Conservation (phyloP, 73 alveolate species). For the Diophrys appendiculata region DNA sequence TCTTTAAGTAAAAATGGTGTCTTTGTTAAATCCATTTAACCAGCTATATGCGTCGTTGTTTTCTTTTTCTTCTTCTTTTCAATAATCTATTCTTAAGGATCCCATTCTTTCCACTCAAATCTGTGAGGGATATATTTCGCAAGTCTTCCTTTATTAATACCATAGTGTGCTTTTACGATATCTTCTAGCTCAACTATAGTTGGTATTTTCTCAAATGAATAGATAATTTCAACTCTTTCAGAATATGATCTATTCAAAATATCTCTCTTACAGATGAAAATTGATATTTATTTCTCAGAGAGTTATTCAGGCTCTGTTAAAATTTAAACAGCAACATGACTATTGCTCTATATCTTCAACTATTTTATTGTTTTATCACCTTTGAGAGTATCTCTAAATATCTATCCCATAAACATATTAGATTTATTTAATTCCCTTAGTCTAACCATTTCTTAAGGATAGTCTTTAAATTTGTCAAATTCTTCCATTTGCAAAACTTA, state of each 20-base stretch:
- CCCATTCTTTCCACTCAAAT: slow-evolving; percentile 64
- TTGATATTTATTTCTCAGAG: slow-evolving; percentile 18
- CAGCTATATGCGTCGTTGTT: not conserved
- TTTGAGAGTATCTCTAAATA: slow-evolving; percentile 69
- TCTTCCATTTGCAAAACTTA: slow-evolving; percentile 40
- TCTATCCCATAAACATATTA: slow-evolving; percentile 58
- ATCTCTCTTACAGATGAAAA: slow-evolving; percentile 42
- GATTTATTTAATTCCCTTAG: slow-evolving; percentile 51
- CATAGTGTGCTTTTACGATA: not conserved
- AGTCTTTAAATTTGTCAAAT: slow-evolving; percentile 18
- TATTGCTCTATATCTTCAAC: slow-evolving; percentile 27
- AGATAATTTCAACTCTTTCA: slow-evolving; percentile 9
- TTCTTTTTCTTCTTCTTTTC: slow-evolving; percentile 23
- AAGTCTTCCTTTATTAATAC: slow-evolving; percentile 11
- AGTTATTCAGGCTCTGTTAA: slow-evolving; percentile 47
- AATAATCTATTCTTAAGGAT: slow-evolving; percentile 35
- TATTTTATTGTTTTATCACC: slow-evolving; percentile 49
- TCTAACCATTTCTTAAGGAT: slow-evolving; percentile 26
- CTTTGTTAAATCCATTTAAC: not conserved
- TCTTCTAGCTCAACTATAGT: slow-evolving; percentile 22
- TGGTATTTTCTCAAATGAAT: slow-evolving; percentile 21
- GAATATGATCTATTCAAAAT: slow-evolving; percentile 35
- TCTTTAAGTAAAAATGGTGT: not conserved
- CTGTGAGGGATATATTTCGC: slow-evolving; percentile 65
- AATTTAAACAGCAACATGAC: slow-evolving; percentile 42